phyloP scores from a whole-genome alignment of 306 rosid species.

The Mimosa pudica region DNA sequence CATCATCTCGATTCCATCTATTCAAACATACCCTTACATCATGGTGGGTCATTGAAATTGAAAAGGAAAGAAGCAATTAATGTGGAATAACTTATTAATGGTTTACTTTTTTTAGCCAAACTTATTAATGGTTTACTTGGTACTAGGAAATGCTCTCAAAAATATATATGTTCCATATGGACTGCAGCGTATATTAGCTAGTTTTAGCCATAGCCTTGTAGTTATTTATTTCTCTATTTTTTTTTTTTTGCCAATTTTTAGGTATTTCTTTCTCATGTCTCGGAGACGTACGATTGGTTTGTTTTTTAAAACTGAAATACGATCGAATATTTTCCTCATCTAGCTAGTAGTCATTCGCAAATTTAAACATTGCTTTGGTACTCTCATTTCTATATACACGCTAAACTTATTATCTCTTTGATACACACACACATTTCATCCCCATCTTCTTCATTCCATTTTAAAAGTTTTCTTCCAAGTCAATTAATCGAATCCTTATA shows the following conservation, averaged over 20 bases:
- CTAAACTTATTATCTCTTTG: background rate
- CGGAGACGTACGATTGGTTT: no score
- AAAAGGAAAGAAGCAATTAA: no score
- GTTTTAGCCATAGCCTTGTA: background rate
- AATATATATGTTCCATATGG: background rate
- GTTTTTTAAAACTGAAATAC: no score
- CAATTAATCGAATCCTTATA: background rate
- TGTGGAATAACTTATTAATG: no score
- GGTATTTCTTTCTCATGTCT: no score
- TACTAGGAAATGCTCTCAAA: no score
- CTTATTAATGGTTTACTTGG: no score
- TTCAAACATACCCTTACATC: no score
- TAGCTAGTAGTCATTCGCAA: background rate
- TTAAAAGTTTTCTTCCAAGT: background rate
- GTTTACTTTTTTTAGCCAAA: no score
- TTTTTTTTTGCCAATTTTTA: no score
- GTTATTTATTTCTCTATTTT: background rate
- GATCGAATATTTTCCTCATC: background rate
- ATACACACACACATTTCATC: background rate
- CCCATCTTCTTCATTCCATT: background rate
- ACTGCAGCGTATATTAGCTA: background rate
- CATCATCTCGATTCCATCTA: no score
- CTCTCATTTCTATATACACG: background rate
- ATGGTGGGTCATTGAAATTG: no score
- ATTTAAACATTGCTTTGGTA: background rate